Percentiles rank a stretch among this genome's conserved stretches.
These are phyloP conservation scores for Kandelia obovata DNA, from an alignment of 345 rosid species.

Conservation along the genomic window DNA sequence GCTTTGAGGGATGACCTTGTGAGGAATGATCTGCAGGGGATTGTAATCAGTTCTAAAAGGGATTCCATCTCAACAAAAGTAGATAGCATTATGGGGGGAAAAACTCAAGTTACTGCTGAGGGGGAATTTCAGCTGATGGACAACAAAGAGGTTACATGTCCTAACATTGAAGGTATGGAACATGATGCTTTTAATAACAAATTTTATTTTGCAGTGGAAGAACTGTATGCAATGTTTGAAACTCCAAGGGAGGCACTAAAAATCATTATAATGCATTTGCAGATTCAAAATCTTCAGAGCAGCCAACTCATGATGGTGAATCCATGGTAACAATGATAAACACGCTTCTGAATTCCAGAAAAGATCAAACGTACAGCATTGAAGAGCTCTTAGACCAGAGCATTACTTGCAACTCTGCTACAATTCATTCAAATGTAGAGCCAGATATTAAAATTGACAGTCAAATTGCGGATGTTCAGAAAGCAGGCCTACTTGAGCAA, in stretches of 20 bases:
- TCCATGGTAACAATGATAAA: conserved; percentile 17
- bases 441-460: conserved; percentile 12
- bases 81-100: conserved; percentile 19
- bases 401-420: too few relatives aligned
- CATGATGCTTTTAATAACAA: conserved; percentile 41
- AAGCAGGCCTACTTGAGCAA: conserved; percentile 14
- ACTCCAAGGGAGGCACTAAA: conserved; percentile 38
- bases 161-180: conserved; percentile 50
- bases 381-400: background rate
- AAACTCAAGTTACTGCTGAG: conserved; percentile 22
- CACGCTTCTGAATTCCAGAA: conserved; percentile 21
- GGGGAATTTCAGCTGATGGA: conserved; percentile 17
- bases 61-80: conserved; percentile 21
- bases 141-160: conserved; percentile 26
- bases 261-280: conserved; percentile 35
- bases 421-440: background rate
- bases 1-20: background rate
- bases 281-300: conserved; percentile 31
- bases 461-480: conserved; percentile 19
- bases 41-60: conserved; percentile 12
- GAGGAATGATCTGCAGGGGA: conserved; percentile 1
- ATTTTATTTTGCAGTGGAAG: conserved; percentile 42
- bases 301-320: conserved; percentile 31
- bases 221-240: conserved; percentile 32
- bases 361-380: background rate